Base-by-base conservation (phyloP, 805 yeast genomes). In the Blastobotrys terrestris region DNA sequence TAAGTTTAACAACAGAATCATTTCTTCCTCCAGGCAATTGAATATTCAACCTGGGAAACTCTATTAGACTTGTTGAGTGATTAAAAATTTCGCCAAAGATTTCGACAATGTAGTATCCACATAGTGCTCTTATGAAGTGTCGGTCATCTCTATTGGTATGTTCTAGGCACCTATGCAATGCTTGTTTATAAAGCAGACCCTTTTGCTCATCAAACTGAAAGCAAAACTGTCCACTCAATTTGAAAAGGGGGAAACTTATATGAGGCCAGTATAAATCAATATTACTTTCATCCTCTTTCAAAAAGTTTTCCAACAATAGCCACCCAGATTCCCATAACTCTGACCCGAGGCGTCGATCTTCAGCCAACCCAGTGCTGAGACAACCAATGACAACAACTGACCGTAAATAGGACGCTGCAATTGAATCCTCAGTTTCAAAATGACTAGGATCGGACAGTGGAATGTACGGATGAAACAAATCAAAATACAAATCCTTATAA, bases 261-360 rank as follows among this genome's bases (percentile, higher is more conserved):
- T 22, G 48, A 3, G 39, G 48, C 50, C 50, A 48, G n/a, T 26
- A 11, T 14, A 48, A 16, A 15, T 35, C 48, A 22, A n/a, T 8
- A n/a, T 46, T 35, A 16, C 19, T 7, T 39, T 39, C 31, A 13
- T 39, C 16, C 3, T 48, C 41, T 8, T 47, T n/a, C 14, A 48
- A 22, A 14, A 48, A 48, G 18, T 31, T 46, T 16, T 35, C 41
- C 4, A 48, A 31, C 8, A 48, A 22, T 15, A 46, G 14, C 19
- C n/a, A 22, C 22, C 50, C 50, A 16, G 48, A 31, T n/a, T 48
- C 50, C 50, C 50, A 48, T 11, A 48, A 22, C 16, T 48, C 50
- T 11, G 42, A 41, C 13, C 50, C 50, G 6, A 48, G 18, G 20
- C 44, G 42, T 22, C 39, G 13, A 48, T 48, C 50, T 5, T 47